Evolutionary conservation across 139 green algal species (phyloP).

Genomic region (Chlamydomonas sp.): DNA sequence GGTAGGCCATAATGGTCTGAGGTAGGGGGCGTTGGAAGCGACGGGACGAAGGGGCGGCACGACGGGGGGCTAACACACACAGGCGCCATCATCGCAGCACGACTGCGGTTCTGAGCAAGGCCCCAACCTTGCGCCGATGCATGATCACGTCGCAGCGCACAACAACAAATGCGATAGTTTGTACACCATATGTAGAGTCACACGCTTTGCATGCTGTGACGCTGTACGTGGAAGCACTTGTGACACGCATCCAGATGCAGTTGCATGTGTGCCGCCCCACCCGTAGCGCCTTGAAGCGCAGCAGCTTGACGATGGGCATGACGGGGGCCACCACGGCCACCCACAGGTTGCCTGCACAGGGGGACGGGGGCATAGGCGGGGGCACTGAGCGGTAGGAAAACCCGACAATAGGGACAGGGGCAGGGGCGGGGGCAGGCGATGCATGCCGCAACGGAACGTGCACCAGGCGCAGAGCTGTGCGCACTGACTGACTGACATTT

Average conservation of each 20-base stretch:
- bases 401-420: neutral
- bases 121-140: neutral
- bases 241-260: neutral
- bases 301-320: neutral
- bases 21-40: neutral
- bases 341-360: constrained; percentile 18
- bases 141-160: neutral
- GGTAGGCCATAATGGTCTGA: constrained; percentile 14
- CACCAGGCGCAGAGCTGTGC: neutral
- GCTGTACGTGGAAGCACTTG: too few relatives aligned
- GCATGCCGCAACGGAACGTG: neutral
- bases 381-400: neutral
- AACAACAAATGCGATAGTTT: neutral
- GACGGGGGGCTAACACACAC: neutral
- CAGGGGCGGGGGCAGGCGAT: neutral
- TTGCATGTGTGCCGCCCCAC: constrained; percentile 10
- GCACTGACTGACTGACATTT: neutral
- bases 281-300: neutral
- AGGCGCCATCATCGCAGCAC: neutral
- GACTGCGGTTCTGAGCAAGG: neutral
- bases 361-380: too few relatives aligned
- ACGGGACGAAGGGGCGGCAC: too few relatives aligned
- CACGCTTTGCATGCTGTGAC: neutral
- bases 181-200: neutral
- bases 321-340: constrained; percentile 26